A percentile compares a stretch with the other conserved stretches of the same genome.
Conservation (phyloP, 129 eudicot genomes). For the Calendula officinalis region DNA sequence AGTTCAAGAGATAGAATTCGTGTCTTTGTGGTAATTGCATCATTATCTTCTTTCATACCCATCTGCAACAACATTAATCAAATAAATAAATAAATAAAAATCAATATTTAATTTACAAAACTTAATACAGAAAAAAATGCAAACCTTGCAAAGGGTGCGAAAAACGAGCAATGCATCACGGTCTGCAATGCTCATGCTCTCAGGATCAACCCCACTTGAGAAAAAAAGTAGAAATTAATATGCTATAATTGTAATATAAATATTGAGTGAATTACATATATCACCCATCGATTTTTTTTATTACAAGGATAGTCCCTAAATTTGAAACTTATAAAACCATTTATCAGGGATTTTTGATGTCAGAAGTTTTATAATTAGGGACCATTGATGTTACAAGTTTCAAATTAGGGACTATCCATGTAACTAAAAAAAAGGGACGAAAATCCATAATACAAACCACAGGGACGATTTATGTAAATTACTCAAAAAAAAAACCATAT, state of each 20-base stretch:
- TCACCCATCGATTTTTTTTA: too few species aligned
- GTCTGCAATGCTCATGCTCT: constrained; percentile 68
- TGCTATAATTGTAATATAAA: background rate
- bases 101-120: constrained; percentile 3
- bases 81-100: background rate
- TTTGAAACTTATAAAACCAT: too few species aligned
- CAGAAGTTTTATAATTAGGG: too few species aligned
- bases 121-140: constrained; percentile 17
- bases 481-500: background rate
- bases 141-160: constrained; percentile 95
- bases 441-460: too few species aligned
- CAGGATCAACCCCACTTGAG: constrained; percentile 65
- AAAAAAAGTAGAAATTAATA: constrained; percentile 9
- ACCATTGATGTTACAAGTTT: too few species aligned
- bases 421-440: too few species aligned
- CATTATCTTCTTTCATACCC: constrained; percentile 95
- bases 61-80: constrained; percentile 47
- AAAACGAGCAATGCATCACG: constrained; percentile 84
- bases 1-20: constrained; percentile 86
- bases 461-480: too few species aligned
- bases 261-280: too few species aligned
- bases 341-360: too few species aligned
- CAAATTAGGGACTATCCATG: too few species aligned
- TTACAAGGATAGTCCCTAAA: too few species aligned
- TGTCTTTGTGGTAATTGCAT: constrained; percentile 75